Conservation (phyloP, 202 grass and related monocot species). For the Musa balbisiana region DNA sequence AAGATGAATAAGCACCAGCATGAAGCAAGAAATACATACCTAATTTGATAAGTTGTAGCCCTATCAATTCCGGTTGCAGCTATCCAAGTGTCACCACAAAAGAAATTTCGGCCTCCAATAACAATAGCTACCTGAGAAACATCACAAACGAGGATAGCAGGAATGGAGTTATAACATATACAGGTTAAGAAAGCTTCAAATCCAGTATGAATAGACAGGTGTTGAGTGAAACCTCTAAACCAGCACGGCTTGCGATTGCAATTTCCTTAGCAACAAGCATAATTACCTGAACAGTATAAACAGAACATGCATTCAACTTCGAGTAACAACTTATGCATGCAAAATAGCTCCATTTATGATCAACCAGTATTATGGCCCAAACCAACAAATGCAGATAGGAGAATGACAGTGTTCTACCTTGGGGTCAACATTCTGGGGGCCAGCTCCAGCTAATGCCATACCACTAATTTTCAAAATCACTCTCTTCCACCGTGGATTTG, state of each 20-base stretch:
- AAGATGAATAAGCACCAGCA: neutral
- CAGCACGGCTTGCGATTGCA: constrained; percentile 58
- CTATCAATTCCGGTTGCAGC: constrained; percentile 71
- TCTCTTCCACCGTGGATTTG: constrained; percentile 71
- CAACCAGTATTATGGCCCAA: no score
- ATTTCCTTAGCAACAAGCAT: constrained; percentile 96
- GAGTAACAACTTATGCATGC: neutral
- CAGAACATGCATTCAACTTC: neutral
- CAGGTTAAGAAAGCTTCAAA: neutral
- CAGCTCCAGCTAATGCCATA: constrained; percentile 39
- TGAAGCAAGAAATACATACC: constrained; percentile 28
- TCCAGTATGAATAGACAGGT: neutral
- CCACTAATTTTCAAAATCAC: constrained; percentile 82
- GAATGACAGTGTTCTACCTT: constrained; percentile 35
- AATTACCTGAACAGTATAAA: constrained; percentile 37
- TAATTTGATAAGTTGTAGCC: constrained; percentile 64
- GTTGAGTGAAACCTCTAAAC: constrained; percentile 43
- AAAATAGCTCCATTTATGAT: neutral
- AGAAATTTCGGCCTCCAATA: constrained; percentile 78
- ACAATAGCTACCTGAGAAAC: constrained; percentile 65
- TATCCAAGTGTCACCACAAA: constrained; percentile 65
- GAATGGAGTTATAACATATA: neutral
- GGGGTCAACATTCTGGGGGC: constrained; percentile 74
- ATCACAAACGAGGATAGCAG: constrained; percentile 20
- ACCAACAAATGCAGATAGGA: no score